Conservation (phyloP, 2,329 filamentous ascomycete species). For the Phyllosticta citrichinensis region DNA sequence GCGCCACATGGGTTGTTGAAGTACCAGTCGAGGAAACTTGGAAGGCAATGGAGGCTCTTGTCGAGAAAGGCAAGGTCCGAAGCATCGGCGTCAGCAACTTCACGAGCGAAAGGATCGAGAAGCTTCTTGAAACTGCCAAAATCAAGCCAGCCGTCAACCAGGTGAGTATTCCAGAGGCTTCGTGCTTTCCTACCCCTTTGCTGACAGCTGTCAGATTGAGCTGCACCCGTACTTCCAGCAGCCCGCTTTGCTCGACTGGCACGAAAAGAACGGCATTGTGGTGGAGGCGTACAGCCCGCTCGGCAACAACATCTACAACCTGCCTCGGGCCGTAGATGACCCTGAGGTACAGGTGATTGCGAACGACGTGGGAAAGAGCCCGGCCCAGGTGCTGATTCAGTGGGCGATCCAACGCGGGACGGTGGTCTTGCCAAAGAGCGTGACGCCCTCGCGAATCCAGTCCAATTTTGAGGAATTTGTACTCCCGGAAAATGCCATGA, state of each 20-base stretch:
- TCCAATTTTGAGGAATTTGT: constrained; percentile 26
- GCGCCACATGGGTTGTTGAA: constrained; percentile 27
- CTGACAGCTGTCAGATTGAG: constrained; percentile 39
- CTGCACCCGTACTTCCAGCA: constrained; percentile 60
- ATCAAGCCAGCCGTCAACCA: constrained; percentile 45
- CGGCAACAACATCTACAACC: constrained; percentile 50
- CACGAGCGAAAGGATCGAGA: constrained; percentile 15
- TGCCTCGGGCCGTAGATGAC: constrained; percentile 60
- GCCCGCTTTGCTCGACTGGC: constrained; percentile 46
- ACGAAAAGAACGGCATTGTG: constrained; percentile 38
- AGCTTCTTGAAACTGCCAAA: constrained; percentile 18
- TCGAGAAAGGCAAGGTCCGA: constrained; percentile 32
- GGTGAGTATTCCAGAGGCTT: constrained; percentile 4
- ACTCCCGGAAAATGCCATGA: constrained; percentile 20
- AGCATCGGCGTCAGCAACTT: constrained; percentile 29
- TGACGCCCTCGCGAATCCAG: constrained; percentile 19
- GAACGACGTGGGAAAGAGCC: constrained; percentile 59
- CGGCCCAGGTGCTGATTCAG: constrained; percentile 72
- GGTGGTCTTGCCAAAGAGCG: constrained; percentile 68
- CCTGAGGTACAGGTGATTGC: constrained; percentile 55
- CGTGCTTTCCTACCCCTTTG: background rate
- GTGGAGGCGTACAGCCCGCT: constrained; percentile 38
- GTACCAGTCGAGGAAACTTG: constrained; percentile 34
- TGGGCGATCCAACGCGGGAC: constrained; percentile 76
- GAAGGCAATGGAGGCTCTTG: constrained; percentile 30